A percentile compares a stretch with the other conserved stretches of the same genome.
phyloP scores from a whole-genome alignment of 2,329 filamentous ascomycete genomes.

The Gremmenia infestans region DNA sequence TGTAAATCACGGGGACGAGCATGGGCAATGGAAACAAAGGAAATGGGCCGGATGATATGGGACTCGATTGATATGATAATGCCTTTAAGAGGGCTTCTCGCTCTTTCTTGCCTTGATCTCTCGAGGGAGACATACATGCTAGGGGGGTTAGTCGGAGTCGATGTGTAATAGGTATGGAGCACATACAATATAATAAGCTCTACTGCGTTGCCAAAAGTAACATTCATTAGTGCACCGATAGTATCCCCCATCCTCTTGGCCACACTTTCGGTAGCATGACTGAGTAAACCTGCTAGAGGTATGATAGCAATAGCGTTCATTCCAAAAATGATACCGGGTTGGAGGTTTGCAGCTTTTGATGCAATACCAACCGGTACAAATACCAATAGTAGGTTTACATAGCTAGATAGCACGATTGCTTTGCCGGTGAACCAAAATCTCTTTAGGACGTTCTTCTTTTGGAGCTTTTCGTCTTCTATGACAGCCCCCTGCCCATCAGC shows the following conservation, averaged over 20 bases:
- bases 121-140: slow-evolving; percentile 51
- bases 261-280: slow-evolving; percentile 70
- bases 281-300: slow-evolving; percentile 66
- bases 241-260: slow-evolving; percentile 68
- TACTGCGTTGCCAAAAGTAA: slow-evolving; percentile 75
- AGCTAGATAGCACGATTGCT: slow-evolving; percentile 65
- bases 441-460: slow-evolving; percentile 25
- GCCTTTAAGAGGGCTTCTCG: slow-evolving; percentile 38
- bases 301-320: slow-evolving; percentile 74
- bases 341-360: slow-evolving; percentile 48
- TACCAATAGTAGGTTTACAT: slow-evolving; percentile 70
- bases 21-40: slow-evolving; percentile 21
- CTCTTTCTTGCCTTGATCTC: slow-evolving; percentile 42
- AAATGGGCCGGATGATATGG: slow-evolving; percentile 32
- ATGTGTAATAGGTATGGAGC: neutral
- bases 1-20: slow-evolving; percentile 21
- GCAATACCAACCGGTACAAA: slow-evolving; percentile 76
- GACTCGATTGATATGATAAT: slow-evolving; percentile 44
- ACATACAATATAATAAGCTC: slow-evolving; percentile 71
- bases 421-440: slow-evolving; percentile 37
- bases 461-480: slow-evolving; percentile 38
- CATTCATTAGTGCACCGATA: slow-evolving; percentile 67
- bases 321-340: slow-evolving; percentile 61
- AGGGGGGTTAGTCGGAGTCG: slow-evolving; percentile 21
- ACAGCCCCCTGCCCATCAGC: slow-evolving; percentile 52